These are phyloP conservation scores for Acanthamoeba healyi DNA, from an alignment of 208 protist genomes.

Conservation along the genomic window DNA sequence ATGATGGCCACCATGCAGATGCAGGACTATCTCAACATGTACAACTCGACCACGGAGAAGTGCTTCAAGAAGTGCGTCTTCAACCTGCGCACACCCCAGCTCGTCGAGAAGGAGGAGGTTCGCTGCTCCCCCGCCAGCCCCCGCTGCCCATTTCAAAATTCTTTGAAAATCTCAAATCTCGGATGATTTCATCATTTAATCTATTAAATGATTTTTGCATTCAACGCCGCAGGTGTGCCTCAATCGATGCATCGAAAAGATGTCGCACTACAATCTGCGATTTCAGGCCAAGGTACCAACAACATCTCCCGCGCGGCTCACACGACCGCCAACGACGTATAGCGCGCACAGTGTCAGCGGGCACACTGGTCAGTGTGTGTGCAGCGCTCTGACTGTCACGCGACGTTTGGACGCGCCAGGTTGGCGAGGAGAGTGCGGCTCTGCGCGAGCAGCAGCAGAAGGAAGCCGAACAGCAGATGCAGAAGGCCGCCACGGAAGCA, in stretches of 20 bases:
- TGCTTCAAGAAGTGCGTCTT: conserved; percentile 68
- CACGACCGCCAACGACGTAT: not conserved
- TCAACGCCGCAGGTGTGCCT: not conserved
- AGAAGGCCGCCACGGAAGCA: not conserved
- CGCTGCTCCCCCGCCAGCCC: no score
- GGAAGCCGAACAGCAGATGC: not conserved
- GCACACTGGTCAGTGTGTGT: not conserved
- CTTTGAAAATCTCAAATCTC: not conserved
- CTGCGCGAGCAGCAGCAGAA: conserved; percentile 10
- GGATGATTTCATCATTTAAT: no score
- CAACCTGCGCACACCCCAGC: conserved; percentile 48
- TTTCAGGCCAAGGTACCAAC: not conserved
- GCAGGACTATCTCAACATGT: conserved; percentile 44
- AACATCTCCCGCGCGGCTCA: not conserved
- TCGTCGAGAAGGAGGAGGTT: conserved; percentile 59
- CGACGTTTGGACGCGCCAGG: no score
- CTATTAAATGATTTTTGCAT: no score
- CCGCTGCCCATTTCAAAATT: not conserved
- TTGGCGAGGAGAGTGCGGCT: not conserved
- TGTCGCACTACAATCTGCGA: conserved; percentile 46
- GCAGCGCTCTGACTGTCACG: no score
- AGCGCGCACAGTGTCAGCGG: not conserved
- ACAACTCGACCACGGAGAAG: conserved; percentile 46
- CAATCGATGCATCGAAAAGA: conserved; percentile 54
- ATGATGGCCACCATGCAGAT: conserved; percentile 26